phyloP scores from a whole-genome alignment of 1,284 basidiomycete species.

The Ganoderma boninense region DNA sequence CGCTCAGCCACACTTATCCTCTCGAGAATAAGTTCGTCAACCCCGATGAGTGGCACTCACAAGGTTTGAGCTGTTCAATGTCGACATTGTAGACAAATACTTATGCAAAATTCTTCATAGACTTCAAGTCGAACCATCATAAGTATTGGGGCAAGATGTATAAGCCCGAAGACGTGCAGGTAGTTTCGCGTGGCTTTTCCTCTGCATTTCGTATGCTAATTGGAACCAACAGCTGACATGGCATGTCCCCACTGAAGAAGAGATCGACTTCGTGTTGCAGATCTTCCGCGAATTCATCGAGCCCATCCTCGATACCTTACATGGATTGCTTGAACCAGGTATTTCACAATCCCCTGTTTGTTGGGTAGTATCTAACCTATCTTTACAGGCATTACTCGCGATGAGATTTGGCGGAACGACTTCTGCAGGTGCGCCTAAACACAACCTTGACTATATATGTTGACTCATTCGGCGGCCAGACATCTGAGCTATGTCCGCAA shows the following conservation, averaged over 20 bases:
- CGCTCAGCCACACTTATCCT: conserved; percentile 85
- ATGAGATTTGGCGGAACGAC: conserved; percentile 86
- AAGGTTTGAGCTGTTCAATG: conserved; percentile 54
- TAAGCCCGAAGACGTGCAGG: conserved; percentile 63
- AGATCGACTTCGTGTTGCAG: conserved; percentile 82
- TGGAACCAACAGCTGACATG: conserved; percentile 69
- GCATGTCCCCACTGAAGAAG: conserved; percentile 73
- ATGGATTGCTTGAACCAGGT: conserved; percentile 67
- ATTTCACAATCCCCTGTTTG: conserved; percentile 25
- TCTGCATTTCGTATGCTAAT: not conserved
- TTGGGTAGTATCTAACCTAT: conserved; percentile 22
- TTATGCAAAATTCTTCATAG: conserved; percentile 43
- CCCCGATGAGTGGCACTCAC: conserved; percentile 78
- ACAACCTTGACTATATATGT: not conserved
- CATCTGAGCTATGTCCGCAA: conserved; percentile 72
- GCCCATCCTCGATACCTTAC: conserved; percentile 69
- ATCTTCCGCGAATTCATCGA: conserved; percentile 79
- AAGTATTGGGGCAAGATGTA: conserved; percentile 83
- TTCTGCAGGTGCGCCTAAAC: conserved; percentile 75
- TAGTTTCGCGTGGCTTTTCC: conserved; percentile 38
- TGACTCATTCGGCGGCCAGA: conserved; percentile 44
- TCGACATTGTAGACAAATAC: not conserved
- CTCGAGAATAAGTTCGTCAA: conserved; percentile 88
- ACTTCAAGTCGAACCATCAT: conserved; percentile 79
- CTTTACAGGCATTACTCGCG: conserved; percentile 49